A percentile compares a stretch with the other conserved stretches of the same genome.
Conservation (phyloP, 2,329 filamentous ascomycete species). For the Aaosphaeria pasadenensis region DNA sequence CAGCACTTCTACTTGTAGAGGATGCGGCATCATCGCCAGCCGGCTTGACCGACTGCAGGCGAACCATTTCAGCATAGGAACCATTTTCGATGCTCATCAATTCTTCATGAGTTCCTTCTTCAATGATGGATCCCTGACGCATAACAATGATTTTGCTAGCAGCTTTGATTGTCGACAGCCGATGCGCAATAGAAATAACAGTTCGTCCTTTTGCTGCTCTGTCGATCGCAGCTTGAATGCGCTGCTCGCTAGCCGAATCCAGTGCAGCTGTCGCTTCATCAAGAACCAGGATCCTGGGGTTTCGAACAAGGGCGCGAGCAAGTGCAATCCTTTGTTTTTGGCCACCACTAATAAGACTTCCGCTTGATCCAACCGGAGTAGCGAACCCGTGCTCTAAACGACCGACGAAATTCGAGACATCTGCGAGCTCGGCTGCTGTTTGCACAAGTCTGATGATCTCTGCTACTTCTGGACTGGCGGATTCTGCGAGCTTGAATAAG, state of each 20-base stretch:
- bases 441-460: constrained; percentile 53
- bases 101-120: constrained; percentile 35
- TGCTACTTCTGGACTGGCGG: constrained; percentile 42
- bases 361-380: constrained; percentile 51
- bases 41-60: constrained; percentile 42
- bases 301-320: constrained; percentile 53
- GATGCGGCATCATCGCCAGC: constrained; percentile 37
- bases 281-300: constrained; percentile 57
- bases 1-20: constrained; percentile 14
- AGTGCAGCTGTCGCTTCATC: constrained; percentile 63
- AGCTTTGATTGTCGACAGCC: constrained; percentile 34
- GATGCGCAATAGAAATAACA: constrained; percentile 38
- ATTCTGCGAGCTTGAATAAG: constrained; percentile 43
- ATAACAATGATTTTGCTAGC: constrained; percentile 40
- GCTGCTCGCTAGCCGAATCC: constrained; percentile 56
- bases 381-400: constrained; percentile 49
- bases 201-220: constrained; percentile 31
- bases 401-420: constrained; percentile 57
- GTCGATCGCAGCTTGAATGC: constrained; percentile 48
- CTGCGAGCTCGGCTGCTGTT: constrained; percentile 55
- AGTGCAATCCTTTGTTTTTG: constrained; percentile 61
- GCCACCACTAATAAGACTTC: constrained; percentile 54
- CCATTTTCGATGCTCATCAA: constrained; percentile 32
- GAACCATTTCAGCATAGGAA: constrained; percentile 50
- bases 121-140: constrained; percentile 35